Evolutionary conservation across 805 yeast genomes (phyloP), one percentile per base, ranked within the genome.

Genomic region (Suhomyces xylopsoci): DNA sequence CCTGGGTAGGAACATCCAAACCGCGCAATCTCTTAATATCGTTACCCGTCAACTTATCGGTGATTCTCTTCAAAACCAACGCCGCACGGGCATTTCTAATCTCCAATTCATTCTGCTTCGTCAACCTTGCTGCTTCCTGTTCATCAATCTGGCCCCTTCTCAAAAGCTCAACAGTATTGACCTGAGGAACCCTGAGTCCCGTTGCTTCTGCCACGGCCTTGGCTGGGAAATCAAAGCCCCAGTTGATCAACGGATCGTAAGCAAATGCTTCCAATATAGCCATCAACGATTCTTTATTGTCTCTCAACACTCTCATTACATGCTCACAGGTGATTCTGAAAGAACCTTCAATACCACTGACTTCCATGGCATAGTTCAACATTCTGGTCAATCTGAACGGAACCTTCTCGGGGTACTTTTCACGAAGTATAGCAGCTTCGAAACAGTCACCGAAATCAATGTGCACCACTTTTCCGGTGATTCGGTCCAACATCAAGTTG

Each of bases 391-490:
- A 79, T 68, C 99, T 81, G 76, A 94, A 94, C 7, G 99, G 99
- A 22, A 94, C 99, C 68, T 92, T 93, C 64, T 94, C 99, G 0
- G 99, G 99, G 68, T 88, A 96, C 66, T 94, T 94, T 61, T 96
- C 99, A 59, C 99, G 82, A 55, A 94, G 73, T 48, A 93, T 91
- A 0, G 99, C 99, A 2, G 98, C 97, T 67, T 94, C 99, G 64
- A 94, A 94, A 80, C 99, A 94, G 67, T 94, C 99, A 59, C 99
- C 99, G 71, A 93, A 94, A 78, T 94, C 99, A 70, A 94, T 93
- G 66, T 94, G 99, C 38, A 94, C 82, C 49, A 94, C 97, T 64
- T 93, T 91, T 55, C 99, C 99, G 0, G 98, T 90, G 48, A 87
- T 82, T 57, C 97, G 77, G 68, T 93, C 96, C 71, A 94, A 81